Evolutionary conservation across 2,329 filamentous ascomycete species (phyloP), one percentile per base, ranked within the genome.

Genomic region (Sporothrix phasma): DNA sequence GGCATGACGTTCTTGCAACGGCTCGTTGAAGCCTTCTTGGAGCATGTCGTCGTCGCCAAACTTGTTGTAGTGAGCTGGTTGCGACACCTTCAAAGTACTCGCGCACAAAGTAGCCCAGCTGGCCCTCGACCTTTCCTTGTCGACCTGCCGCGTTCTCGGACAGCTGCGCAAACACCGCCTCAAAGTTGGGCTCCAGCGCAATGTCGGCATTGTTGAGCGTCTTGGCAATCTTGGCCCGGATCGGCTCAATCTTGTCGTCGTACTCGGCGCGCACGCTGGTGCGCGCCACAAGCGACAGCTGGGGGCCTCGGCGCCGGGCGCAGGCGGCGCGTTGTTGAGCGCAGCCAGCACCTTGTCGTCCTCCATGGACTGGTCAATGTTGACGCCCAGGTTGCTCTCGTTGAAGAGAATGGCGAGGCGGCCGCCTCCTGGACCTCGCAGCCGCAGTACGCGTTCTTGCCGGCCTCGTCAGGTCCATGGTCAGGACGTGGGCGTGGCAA

Each of bases 401-500:
- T 72, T 68, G 71, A 83, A 84, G 46, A 82, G 69, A n/a, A 84
- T 74, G 64, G 76, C 73, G 7, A 84, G 77, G 66, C 76, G 73
- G 53, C 80, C 79, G 4, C 79, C 1, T 72, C 69, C 39, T 59
- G 56, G 53, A 84, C 22, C 8, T 13, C 75, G 65, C 66, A 71
- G 59, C 80, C 79, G 68, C 76, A 76, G 71, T 81, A 82, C 8
- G 69, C 70, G 67, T 78, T 74, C 53, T 69, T 72, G 60, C 59
- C 62, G 13, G 74, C 71, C 11, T 70, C 76, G 63, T 82, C 34
- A 80, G 64, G 69, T 80, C 77, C 51, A 84, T 71, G 22, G 76
- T 77, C 31, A 83, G 69, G 51, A 74, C 71, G 66, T 81, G 80
- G 1, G 75, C 73, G 26, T 72, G 66, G 72, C 75, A 66, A 81